Conservation (phyloP, 495 filamentous ascomycete species). For the Darksidea phi region DNA sequence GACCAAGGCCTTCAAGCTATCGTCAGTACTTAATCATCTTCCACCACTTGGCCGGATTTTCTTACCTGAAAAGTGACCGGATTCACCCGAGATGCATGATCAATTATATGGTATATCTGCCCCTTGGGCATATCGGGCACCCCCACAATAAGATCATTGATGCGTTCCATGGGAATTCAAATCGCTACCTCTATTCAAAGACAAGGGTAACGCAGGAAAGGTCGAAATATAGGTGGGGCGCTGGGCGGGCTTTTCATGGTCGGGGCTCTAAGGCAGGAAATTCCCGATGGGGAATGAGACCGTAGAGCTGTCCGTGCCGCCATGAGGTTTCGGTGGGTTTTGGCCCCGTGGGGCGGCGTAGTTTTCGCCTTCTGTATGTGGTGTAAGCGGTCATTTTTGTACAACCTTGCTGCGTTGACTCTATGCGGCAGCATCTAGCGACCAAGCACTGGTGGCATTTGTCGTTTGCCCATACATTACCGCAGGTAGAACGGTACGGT, state of each 20-base stretch:
- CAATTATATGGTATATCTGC: not conserved
- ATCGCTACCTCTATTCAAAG: not conserved
- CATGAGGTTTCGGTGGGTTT: not conserved
- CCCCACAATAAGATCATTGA: not conserved
- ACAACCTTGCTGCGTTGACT: too few species aligned
- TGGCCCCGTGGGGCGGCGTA: not conserved
- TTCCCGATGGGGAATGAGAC: too few species aligned
- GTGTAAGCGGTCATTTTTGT: not conserved
- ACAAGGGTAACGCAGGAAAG: not conserved
- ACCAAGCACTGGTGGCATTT: too few species aligned
- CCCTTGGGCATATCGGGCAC: not conserved
- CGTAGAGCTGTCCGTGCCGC: too few species aligned
- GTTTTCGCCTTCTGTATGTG: not conserved
- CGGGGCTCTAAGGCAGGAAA: not conserved
- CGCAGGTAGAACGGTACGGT: too few species aligned
- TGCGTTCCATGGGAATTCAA: not conserved
- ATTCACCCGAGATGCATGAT: slow-evolving; percentile 5
- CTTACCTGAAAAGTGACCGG: not conserved
- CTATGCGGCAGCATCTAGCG: too few species aligned
- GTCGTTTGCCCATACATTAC: too few species aligned
- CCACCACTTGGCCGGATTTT: not conserved
- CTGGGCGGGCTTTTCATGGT: not conserved
- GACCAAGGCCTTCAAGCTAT: not conserved
- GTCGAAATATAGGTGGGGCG: too few species aligned
- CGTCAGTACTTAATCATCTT: not conserved